phyloP scores from a whole-genome alignment of 768 basidiomycete species.

The Xerocomus spinulosus region DNA sequence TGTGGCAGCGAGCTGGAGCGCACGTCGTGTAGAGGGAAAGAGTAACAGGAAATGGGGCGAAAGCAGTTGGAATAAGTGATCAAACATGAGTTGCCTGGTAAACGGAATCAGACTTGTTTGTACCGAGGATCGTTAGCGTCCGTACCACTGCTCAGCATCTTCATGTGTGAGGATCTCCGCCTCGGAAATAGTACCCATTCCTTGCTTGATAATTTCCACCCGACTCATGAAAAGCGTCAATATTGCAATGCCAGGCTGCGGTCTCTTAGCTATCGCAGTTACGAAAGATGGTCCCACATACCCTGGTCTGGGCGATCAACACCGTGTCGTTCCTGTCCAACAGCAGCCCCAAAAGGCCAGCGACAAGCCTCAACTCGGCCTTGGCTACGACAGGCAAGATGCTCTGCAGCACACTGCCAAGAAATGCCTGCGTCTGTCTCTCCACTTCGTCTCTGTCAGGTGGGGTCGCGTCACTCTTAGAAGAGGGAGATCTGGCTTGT shows the following conservation, averaged over 20 bases:
- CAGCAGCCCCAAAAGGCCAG: conserved; percentile 80
- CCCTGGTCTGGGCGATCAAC: conserved; percentile 73
- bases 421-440: conserved; percentile 85
- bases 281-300: conserved; percentile 34
- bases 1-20: conserved; percentile 36
- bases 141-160: conserved; percentile 78
- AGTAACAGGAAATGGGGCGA: conserved; percentile 70
- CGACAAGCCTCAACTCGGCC: conserved; percentile 75
- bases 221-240: conserved; percentile 88
- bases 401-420: conserved; percentile 81
- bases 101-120: conserved; percentile 8
- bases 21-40: conserved; percentile 85
- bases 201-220: conserved; percentile 88
- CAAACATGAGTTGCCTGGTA: conserved; percentile 79
- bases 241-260: conserved; percentile 85
- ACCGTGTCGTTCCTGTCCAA: conserved; percentile 75
- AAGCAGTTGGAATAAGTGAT: conserved; percentile 79
- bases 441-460: conserved; percentile 67
- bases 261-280: neutral
- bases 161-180: conserved; percentile 59
- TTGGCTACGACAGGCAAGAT: conserved; percentile 78
- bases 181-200: conserved; percentile 48
- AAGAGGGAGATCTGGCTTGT: conserved; percentile 17
- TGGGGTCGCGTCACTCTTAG: conserved; percentile 10
- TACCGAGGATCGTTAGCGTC: neutral